Evolutionary conservation across 225 moss, liverwort and hornwort genomes (phyloP).

Genomic region (Sphagnum contortum): DNA sequence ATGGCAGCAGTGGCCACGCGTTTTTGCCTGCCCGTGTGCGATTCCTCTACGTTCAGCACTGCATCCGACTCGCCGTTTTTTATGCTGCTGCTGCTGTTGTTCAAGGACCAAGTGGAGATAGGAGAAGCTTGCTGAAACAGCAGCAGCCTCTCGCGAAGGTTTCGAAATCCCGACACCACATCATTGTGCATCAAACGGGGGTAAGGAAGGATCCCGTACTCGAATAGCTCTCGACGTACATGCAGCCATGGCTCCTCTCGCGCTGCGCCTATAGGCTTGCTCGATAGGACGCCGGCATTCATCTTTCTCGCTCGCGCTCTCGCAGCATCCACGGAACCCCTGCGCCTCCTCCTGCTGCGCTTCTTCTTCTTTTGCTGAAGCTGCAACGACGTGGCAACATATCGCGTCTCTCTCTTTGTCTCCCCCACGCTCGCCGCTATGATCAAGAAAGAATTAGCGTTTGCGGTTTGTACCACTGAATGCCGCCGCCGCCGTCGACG

Average conservation of each 20-base stretch:
- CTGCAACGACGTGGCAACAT: no score
- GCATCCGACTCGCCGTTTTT: no score
- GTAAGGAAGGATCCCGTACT: conserved; percentile 77
- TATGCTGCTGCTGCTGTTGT: conserved; percentile 24
- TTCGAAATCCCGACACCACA: conserved; percentile 56
- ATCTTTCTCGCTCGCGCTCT: conserved; percentile 40
- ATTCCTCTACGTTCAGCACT: conserved; percentile 4
- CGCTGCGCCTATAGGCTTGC: conserved; percentile 48
- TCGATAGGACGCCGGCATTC: conserved; percentile 70
- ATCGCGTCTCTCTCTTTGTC: no score
- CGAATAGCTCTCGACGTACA: conserved; percentile 87
- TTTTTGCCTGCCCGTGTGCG: conserved; percentile 43
- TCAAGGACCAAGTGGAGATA: conserved; percentile 47
- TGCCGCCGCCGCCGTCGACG: no score
- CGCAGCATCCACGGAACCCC: no score
- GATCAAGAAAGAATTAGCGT: no score
- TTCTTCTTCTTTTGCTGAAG: no score
- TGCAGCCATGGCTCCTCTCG: conserved; percentile 98
- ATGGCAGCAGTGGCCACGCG: conserved; percentile 72
- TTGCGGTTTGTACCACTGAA: no score
- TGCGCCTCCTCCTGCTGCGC: no score
- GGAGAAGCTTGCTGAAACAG: conserved; percentile 71
- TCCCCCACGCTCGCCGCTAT: no score
- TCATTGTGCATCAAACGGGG: conserved; percentile 71
- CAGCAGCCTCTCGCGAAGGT: conserved; percentile 66